Base-by-base conservation (phyloP, 306 rosid species). In the Luffa aegyptiaca region DNA sequence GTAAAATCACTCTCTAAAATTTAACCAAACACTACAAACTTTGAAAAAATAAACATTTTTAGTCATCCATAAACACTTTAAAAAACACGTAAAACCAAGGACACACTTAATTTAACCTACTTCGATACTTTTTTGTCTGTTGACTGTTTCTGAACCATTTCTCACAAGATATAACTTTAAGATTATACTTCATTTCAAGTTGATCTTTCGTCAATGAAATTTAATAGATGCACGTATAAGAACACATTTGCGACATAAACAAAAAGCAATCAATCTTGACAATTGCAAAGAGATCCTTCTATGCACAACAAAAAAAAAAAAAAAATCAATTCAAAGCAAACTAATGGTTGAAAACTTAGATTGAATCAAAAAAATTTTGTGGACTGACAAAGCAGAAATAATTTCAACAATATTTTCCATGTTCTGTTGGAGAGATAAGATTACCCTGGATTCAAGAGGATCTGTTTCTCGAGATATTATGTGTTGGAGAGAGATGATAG, bases 381-480 rank as follows among this genome's bases (percentile, higher is more conserved):
- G 39, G 20, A 64, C 45, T 12, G 14, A 64, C 20, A 64, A 33
- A 55, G 21, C 36, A 72, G 45, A 42, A n/a, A 3, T 18, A 13
- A 12, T 74, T 74, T 36, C 62, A 26, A 48, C 14, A 76, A 21
- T 39, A 58, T 76, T 55, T 53, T 55, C 10, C 39, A 55, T 33
- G 69, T 13, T 62, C 10, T 8, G 20, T 8, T 51, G 41, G 36
- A 45, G 81, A 66, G 36, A 21, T 21, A 58, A 5, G 48, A 39
- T 39, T 80, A 86, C 91, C 84, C 82, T 82, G 64, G 91, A 75
- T 46, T 90, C 83, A 3, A 84, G 84, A 65, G 89, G 92, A 72
- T 87, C 86, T 2, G 90, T 88, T 81, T 90, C 94, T 76, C 89
- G 79, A 41, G 92, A 88, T 66, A 88, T 36, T 55, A 88, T 81